Evolutionary conservation across 495 filamentous ascomycete genomes (phyloP).

Genomic region (Trichoderma gamsii): DNA sequence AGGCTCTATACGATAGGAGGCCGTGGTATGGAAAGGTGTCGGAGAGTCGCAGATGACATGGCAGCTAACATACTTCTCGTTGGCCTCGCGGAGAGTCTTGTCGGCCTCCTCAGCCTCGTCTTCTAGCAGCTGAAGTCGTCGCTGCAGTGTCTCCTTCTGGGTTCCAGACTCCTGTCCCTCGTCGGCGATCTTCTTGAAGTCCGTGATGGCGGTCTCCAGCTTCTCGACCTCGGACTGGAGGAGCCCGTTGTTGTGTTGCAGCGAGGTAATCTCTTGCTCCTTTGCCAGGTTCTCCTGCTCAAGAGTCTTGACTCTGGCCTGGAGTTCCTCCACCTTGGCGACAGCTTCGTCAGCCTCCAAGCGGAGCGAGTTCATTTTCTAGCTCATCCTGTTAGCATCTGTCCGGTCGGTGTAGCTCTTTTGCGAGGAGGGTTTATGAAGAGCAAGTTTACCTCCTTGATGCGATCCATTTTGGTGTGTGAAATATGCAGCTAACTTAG

Average conservation of each 20-base stretch:
- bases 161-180: constrained; percentile 67
- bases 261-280: constrained; percentile 95
- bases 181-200: constrained; percentile 70
- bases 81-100: constrained; percentile 88
- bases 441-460: constrained; percentile 60
- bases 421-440: neutral
- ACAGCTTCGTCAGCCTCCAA: constrained; percentile 80
- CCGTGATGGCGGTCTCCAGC: constrained; percentile 67
- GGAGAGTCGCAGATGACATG: constrained; percentile 8
- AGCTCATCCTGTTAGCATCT: constrained; percentile 22
- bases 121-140: constrained; percentile 90
- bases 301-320: constrained; percentile 75
- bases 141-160: constrained; percentile 82
- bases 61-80: constrained; percentile 76
- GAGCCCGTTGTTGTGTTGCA: constrained; percentile 82
- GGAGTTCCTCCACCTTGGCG: constrained; percentile 76
- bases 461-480: constrained; percentile 54
- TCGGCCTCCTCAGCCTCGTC: constrained; percentile 96
- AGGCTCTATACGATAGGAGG: neutral
- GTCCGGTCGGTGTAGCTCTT: constrained; percentile 5
- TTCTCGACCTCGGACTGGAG: constrained; percentile 91
- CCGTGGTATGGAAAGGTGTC: neutral
- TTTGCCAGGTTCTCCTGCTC: constrained; percentile 94
- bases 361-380: constrained; percentile 94
- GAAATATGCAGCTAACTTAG: neutral